Conservation (phyloP, 2,329 filamentous ascomycete species). For the Neoscytalidium dimidiatum region DNA sequence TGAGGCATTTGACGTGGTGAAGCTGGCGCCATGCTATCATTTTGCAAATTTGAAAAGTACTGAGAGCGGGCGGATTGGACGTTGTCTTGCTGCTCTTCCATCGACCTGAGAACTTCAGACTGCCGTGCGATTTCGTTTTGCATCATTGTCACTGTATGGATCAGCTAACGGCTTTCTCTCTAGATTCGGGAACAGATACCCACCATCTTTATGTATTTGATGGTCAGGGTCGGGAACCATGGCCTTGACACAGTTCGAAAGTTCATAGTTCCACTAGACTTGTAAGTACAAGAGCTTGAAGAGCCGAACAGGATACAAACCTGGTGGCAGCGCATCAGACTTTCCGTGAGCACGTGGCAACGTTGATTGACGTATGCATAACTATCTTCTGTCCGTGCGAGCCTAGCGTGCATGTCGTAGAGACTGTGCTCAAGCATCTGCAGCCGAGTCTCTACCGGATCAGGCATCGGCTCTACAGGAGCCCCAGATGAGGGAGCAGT, state of each 20-base stretch:
- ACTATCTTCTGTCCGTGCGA: conserved; percentile 82
- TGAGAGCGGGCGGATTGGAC: conserved; percentile 58
- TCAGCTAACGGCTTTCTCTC: conserved; percentile 1
- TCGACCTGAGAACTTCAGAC: conserved; percentile 57
- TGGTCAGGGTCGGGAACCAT: conserved; percentile 76
- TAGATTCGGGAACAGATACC: conserved; percentile 36
- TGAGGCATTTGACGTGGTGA: conserved; percentile 87
- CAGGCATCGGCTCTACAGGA: conserved; percentile 79
- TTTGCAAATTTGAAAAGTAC: conserved; percentile 45
- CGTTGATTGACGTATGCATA: conserved; percentile 77
- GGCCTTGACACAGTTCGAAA: conserved; percentile 73
- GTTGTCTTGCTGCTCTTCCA: conserved; percentile 66
- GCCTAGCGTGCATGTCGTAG: conserved; percentile 74
- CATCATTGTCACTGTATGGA: conserved; percentile 53
- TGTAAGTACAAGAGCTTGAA: conserved; percentile 15
- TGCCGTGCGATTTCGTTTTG: conserved; percentile 65
- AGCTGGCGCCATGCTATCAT: conserved; percentile 65
- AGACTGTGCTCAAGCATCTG: conserved; percentile 76
- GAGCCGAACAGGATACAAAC: conserved; percentile 41
- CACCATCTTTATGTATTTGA: conserved; percentile 79
- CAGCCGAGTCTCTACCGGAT: conserved; percentile 75
- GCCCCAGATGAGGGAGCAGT: conserved; percentile 78
- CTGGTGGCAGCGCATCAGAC: conserved; percentile 71
- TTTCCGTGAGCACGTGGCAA: conserved; percentile 80
- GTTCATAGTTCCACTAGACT: conserved; percentile 77